Evolutionary conservation across 768 basidiomycete genomes (phyloP).

Genomic region (Lyophyllum semitale): DNA sequence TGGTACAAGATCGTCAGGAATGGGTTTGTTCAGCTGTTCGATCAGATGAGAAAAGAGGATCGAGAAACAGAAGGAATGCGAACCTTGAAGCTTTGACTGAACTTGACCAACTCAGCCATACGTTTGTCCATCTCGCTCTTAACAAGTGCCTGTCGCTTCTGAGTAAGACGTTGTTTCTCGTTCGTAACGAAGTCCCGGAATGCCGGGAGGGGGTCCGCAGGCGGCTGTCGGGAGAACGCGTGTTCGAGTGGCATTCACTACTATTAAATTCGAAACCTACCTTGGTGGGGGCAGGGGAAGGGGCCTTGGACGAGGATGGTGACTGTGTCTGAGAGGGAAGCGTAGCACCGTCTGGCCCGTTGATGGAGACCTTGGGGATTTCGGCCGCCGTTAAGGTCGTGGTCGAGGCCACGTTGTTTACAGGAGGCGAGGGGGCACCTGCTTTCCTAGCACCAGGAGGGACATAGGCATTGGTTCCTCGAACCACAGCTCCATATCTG

Average conservation of each 20-base stretch:
- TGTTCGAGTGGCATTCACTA: not conserved
- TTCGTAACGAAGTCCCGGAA: conserved; percentile 93
- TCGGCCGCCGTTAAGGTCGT: conserved; percentile 31
- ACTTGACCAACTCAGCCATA: conserved; percentile 90
- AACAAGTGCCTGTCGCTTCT: conserved; percentile 86
- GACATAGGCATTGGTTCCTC: conserved; percentile 87
- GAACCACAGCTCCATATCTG: conserved; percentile 92
- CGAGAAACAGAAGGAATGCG: conserved; percentile 11
- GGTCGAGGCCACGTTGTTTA: conserved; percentile 29
- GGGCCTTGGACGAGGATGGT: conserved; percentile 54
- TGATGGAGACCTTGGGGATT: conserved; percentile 74
- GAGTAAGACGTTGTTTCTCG: conserved; percentile 87
- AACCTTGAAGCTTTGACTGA: conserved; percentile 94
- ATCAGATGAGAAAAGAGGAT: not conserved
- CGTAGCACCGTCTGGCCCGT: conserved; percentile 72
- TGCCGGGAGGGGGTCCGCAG: conserved; percentile 76
- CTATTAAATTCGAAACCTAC: conserved; percentile 31
- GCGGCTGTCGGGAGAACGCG: conserved; percentile 42
- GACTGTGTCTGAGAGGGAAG: conserved; percentile 43
- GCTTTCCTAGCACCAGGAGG: conserved; percentile 85
- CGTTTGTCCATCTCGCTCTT: conserved; percentile 96
- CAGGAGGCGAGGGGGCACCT: conserved; percentile 27
- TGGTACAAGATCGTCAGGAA: conserved; percentile 90
- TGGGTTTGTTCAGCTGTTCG: conserved; percentile 84
- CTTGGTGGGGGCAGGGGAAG: conserved; percentile 70